Percentiles rank a stretch among this genome's conserved stretches.
These are phyloP conservation scores for Dothidotthia symphoricarpi DNA, from an alignment of 2,329 filamentous ascomycete genomes.

Conservation along the genomic window DNA sequence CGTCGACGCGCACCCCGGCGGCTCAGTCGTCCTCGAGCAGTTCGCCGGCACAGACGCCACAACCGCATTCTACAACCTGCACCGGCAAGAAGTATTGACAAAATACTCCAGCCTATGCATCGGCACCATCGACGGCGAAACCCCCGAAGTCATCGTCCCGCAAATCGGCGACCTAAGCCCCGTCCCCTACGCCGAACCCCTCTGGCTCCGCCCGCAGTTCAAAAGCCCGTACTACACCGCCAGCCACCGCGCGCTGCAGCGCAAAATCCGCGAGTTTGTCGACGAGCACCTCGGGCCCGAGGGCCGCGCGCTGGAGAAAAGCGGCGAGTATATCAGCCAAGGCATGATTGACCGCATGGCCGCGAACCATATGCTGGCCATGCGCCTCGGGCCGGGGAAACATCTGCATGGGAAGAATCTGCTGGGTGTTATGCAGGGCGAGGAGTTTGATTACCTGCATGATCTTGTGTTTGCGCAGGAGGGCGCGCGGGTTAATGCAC, in stretches of 20 bases:
- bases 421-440: constrained; percentile 67
- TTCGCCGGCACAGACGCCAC: constrained; percentile 81
- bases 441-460: constrained; percentile 86
- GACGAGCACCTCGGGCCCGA: constrained; percentile 71
- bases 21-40: constrained; percentile 74
- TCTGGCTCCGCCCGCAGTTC: constrained; percentile 77
- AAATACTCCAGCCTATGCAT: constrained; percentile 75
- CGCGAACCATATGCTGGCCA: constrained; percentile 70
- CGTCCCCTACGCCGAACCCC: constrained; percentile 81
- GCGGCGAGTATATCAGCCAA: constrained; percentile 67
- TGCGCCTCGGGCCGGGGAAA: constrained; percentile 79
- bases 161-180: constrained; percentile 68
- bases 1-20: constrained; percentile 79
- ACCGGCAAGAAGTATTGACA: constrained; percentile 82
- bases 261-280: constrained; percentile 69
- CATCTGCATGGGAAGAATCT: constrained; percentile 72
- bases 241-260: constrained; percentile 66
- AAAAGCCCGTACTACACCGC: constrained; percentile 79
- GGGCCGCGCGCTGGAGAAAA: constrained; percentile 71
- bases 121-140: constrained; percentile 73
- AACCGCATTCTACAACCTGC: constrained; percentile 83
- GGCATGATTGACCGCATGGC: constrained; percentile 77
- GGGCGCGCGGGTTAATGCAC: constrained; percentile 65
- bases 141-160: constrained; percentile 68
- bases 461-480: constrained; percentile 77